phyloP scores from a whole-genome alignment of 331 rosid genomes.

The Phaseolus coccineus region DNA sequence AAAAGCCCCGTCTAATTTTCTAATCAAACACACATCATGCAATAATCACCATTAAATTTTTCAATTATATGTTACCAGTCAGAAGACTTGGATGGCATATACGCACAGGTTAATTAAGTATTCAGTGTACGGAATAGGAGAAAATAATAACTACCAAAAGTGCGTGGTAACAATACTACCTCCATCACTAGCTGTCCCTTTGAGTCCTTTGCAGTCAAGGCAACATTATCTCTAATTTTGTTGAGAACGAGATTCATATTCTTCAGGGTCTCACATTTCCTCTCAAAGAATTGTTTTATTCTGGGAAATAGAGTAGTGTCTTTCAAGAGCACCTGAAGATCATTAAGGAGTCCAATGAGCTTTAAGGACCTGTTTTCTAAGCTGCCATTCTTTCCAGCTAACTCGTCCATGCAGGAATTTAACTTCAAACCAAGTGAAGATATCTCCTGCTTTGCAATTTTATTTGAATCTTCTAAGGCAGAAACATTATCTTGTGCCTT shows the following conservation, averaged over 20 bases:
- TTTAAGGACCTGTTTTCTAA: constrained; percentile 66
- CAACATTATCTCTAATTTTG: constrained; percentile 56
- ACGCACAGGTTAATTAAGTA: neutral
- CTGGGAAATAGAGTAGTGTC: constrained; percentile 62
- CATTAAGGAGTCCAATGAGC: constrained; percentile 61
- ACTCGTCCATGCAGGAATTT: constrained; percentile 72
- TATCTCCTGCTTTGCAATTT: constrained; percentile 74
- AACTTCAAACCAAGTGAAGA: constrained; percentile 69
- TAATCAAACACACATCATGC: constrained; percentile 23
- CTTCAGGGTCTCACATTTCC: constrained; percentile 65
- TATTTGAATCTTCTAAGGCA: constrained; percentile 63
- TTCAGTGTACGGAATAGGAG: constrained; percentile 21
- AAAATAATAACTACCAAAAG: constrained; percentile 14
- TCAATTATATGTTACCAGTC: constrained; percentile 26
- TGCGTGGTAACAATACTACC: constrained; percentile 56
- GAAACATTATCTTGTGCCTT: constrained; percentile 72
- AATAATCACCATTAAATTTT: constrained; percentile 17
- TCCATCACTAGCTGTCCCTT: constrained; percentile 52
- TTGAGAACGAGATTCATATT: constrained; percentile 64
- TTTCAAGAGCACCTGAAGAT: constrained; percentile 75
- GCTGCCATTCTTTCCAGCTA: constrained; percentile 69
- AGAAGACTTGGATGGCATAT: constrained; percentile 30
- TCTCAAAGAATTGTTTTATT: constrained; percentile 67
- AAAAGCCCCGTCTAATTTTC: constrained; percentile 34
- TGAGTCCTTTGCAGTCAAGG: constrained; percentile 55